Evolutionary conservation across 257 asterid species (phyloP).

Genomic region (Solanum appendiculatum): DNA sequence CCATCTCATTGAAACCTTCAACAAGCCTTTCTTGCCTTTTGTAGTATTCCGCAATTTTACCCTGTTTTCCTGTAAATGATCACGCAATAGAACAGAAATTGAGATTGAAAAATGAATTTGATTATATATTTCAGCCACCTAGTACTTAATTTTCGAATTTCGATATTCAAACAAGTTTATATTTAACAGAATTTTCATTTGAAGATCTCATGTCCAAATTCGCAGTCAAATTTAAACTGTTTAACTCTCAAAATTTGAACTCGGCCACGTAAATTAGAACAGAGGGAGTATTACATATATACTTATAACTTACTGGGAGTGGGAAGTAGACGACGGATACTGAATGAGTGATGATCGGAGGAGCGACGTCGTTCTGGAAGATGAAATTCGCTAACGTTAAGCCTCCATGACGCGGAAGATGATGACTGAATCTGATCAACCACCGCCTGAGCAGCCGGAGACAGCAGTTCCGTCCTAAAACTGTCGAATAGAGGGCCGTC

Average conservation of each 20-base stretch:
- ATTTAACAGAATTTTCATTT: not conserved
- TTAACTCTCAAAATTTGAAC: not conserved
- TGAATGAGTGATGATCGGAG: not conserved
- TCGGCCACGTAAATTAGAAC: not conserved
- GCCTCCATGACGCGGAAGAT: not conserved
- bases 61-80: constrained; percentile 38
- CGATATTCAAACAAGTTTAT: not conserved
- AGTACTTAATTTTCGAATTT: not conserved
- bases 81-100: not conserved
- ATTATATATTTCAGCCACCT: too few species aligned
- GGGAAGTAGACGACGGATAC: not conserved
- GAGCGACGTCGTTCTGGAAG: not conserved
- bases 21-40: constrained; percentile 73
- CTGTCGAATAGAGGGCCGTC: not conserved
- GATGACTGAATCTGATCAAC: not conserved
- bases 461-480: constrained; percentile 2
- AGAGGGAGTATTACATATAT: not conserved
- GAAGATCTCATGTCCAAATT: not conserved
- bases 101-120: not conserved
- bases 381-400: not conserved
- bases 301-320: not conserved
- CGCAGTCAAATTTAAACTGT: too few species aligned
- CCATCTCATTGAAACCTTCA: constrained; percentile 86
- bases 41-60: constrained; percentile 75
- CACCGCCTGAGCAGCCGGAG: constrained; percentile 2